Evolutionary conservation across 768 basidiomycete species (phyloP), one percentile per base, ranked within the genome.

Genomic region (Pulveroboletus ravenelii): DNA sequence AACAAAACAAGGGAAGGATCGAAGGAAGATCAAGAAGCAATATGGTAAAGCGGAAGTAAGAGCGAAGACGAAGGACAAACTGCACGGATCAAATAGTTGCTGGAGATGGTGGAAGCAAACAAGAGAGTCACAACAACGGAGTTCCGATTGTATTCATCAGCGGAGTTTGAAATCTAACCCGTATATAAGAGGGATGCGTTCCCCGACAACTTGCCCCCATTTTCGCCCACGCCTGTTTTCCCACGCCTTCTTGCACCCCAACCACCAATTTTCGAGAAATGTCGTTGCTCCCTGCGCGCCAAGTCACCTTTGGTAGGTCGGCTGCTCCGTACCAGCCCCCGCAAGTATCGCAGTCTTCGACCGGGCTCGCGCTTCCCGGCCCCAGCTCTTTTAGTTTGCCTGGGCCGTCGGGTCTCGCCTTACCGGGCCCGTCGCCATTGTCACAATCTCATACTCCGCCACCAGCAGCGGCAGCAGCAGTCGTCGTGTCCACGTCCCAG

Each of bases 251-350:
- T 65, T 45, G 53, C 9, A 32, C 41, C 23, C 62, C 49, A 55
- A 70, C 63, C 39, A 37, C 52, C 47, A 58, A 15, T 58, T 54
- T 60, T 49, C 2, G 27, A 36, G 17, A 45, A 41, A 77, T 78
- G 77, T 78, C 78, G 41, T 85, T 84, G 31, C 76, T 89, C 47
- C 86, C 87, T 55, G 80, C 87, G 53, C 87, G 87, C 61, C 87
- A 85, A 61, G 79, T 89, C 58, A 88, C 81, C 47, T 87, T 89
- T 62, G 85, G 83, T 48, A 80, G 87, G 51, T 71, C 85, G 45
- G 81, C 78, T 55, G 74, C 70, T 42, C 62, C 74, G 9, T 67
- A 70, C 31, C 71, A 75, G 40, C 72, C 72, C 8, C 78, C 72
- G 54, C 74, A 72, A 41, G 52, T 71, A 10, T 61, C 71, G 10